A percentile compares a stretch with the other conserved stretches of the same genome.
phyloP scores from a whole-genome alignment of 306 rosid species.

The Trifolium dubium region DNA sequence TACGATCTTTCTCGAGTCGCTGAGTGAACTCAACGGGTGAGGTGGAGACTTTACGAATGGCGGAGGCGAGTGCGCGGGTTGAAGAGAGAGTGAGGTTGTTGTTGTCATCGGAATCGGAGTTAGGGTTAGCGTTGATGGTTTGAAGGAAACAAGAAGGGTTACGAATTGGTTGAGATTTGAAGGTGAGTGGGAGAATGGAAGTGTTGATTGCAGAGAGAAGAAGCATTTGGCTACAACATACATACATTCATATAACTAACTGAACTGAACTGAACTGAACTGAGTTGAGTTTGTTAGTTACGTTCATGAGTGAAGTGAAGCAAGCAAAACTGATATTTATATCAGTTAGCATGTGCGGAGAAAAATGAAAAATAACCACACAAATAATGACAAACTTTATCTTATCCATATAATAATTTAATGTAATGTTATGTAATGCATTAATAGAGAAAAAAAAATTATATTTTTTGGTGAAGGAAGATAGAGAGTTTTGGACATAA shows the following conservation, averaged over 20 bases:
- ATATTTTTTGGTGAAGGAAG: no score
- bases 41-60: constrained; percentile 76
- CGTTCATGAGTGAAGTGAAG: not conserved
- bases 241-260: not conserved
- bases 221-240: constrained; percentile 31
- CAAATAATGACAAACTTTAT: constrained; percentile 16
- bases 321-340: not conserved
- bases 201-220: constrained; percentile 49
- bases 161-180: constrained; percentile 36
- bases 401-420: not conserved
- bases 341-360: not conserved
- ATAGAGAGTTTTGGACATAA: no score
- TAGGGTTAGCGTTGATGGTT: constrained; percentile 51
- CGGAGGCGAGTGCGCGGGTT: constrained; percentile 75
- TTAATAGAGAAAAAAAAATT: no score
- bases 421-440: no score
- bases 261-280: not conserved
- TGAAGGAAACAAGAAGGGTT: constrained; percentile 49
- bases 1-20: constrained; percentile 53
- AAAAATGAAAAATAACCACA: not conserved
- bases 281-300: not conserved
- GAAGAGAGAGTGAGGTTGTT: constrained; percentile 55
- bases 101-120: constrained; percentile 47
- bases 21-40: constrained; percentile 85
- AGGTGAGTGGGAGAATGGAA: constrained; percentile 35